Conservation (phyloP, 2,329 filamentous ascomycete species). For the Cladophialophora bantiana region DNA sequence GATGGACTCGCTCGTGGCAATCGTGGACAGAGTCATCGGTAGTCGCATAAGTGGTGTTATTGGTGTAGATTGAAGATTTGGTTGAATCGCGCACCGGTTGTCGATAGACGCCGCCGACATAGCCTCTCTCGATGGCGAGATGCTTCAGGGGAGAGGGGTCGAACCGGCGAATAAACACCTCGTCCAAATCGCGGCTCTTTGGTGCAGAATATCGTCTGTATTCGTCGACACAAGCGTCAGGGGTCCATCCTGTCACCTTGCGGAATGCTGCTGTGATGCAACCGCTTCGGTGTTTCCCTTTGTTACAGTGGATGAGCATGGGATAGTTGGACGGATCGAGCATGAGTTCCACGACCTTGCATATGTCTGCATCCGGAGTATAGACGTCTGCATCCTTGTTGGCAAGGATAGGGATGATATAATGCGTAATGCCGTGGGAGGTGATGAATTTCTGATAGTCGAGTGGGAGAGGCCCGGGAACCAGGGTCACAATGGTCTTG, state of each 20-base stretch:
- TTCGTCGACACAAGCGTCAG: conserved; percentile 70
- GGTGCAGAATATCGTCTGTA: conserved; percentile 69
- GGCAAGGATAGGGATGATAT: conserved; percentile 79
- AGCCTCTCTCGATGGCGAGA: conserved; percentile 39
- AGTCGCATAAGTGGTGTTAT: conserved; percentile 34
- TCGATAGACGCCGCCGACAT: conserved; percentile 40
- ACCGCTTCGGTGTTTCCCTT: conserved; percentile 90
- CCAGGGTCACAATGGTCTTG: conserved; percentile 73
- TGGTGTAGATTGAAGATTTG: conserved; percentile 39
- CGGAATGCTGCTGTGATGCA: conserved; percentile 84
- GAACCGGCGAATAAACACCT: conserved; percentile 39
- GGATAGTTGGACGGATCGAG: conserved; percentile 78
- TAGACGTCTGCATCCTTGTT: conserved; percentile 77
- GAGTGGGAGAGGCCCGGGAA: conserved; percentile 57
- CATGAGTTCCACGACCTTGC: conserved; percentile 72
- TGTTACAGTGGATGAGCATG: conserved; percentile 89
- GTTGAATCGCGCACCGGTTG: conserved; percentile 32
- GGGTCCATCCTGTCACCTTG: conserved; percentile 72
- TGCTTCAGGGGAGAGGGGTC: conserved; percentile 38
- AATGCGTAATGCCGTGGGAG: conserved; percentile 72
- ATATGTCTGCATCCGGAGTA: conserved; percentile 72
- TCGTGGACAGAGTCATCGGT: conserved; percentile 27
- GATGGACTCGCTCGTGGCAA: conserved; percentile 34
- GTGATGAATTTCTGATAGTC: conserved; percentile 67
- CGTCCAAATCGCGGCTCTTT: conserved; percentile 54